A percentile compares a stretch with the other conserved stretches of the same genome.
These are phyloP conservation scores for Gracilaria domingensis DNA, from an alignment of 23 red algal genomes.

Conservation along the genomic window DNA sequence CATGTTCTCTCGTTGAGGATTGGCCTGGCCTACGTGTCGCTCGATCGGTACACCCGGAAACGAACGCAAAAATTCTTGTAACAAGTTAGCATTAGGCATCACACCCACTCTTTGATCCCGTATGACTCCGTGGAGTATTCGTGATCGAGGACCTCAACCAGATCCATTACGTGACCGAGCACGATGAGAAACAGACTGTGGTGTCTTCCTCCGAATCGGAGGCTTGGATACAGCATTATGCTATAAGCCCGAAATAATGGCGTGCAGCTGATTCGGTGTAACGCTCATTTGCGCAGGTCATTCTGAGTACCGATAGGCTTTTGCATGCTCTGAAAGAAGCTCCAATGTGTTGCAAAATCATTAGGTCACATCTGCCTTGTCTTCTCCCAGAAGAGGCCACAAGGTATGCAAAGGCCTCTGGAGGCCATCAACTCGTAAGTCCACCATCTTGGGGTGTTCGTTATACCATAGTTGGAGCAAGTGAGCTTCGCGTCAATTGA, in stretches of 20 bases:
- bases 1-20: neutral
- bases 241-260: neutral
- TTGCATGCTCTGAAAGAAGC: slow-evolving; percentile 25
- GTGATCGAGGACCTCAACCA: neutral
- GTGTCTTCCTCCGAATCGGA: slow-evolving; percentile 40
- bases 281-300: neutral
- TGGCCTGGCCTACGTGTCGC: neutral
- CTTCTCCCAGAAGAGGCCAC: slow-evolving; percentile 49
- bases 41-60: neutral
- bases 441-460: slow-evolving; percentile 14
- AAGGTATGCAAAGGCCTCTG: slow-evolving; percentile 14
- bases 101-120: neutral
- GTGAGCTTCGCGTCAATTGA: neutral
- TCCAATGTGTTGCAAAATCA: slow-evolving; percentile 23
- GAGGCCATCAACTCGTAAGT: neutral
- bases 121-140: neutral
- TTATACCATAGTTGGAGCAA: slow-evolving; percentile 18
- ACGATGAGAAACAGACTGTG: no score
- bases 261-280: neutral
- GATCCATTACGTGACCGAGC: slow-evolving; percentile 8
- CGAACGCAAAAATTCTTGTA: slow-evolving; percentile 4
- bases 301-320: slow-evolving; percentile 5
- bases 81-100: no score
- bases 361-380: slow-evolving; percentile 48
- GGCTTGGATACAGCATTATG: slow-evolving; percentile 41